A percentile compares a stretch with the other conserved stretches of the same genome.
phyloP scores from a whole-genome alignment of 2,329 filamentous ascomycete species.

The Cadophora sp. region DNA sequence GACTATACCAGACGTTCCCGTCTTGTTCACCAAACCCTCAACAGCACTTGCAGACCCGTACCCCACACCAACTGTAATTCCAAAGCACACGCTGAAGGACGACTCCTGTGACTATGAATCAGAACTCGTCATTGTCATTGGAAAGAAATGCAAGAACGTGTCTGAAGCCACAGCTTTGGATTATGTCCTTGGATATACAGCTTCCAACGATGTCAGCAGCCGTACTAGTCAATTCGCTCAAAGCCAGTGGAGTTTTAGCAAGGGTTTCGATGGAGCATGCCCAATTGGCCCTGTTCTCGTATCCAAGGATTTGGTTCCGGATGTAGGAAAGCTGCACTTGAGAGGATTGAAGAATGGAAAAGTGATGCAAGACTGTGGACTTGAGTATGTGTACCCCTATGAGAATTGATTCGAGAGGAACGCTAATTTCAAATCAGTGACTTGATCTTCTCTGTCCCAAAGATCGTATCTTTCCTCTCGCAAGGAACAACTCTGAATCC shows the following conservation, averaged over 20 bases:
- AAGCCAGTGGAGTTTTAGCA: constrained; percentile 58
- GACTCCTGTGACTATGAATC: constrained; percentile 57
- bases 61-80: constrained; percentile 51
- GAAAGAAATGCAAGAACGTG: constrained; percentile 55
- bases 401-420: background rate
- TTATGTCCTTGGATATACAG: constrained; percentile 63
- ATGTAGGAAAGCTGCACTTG: constrained; percentile 51
- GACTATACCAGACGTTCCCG: constrained; percentile 51
- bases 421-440: constrained; percentile 45
- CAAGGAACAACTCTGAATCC: constrained; percentile 52
- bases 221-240: constrained; percentile 57
- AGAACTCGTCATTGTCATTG: constrained; percentile 58
- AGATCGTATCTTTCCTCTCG: constrained; percentile 51
- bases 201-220: constrained; percentile 62
- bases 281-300: constrained; percentile 59
- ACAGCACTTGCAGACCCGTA: constrained; percentile 41
- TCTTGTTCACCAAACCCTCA: constrained; percentile 43
- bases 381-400: constrained; percentile 46
- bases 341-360: constrained; percentile 57
- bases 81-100: constrained; percentile 52
- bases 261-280: constrained; percentile 57
- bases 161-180: constrained; percentile 54
- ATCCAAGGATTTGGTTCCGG: constrained; percentile 50
- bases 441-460: constrained; percentile 55
- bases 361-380: constrained; percentile 55